Evolutionary conservation across 768 basidiomycete genomes (phyloP).

Genomic region (Suillus alpinus): DNA sequence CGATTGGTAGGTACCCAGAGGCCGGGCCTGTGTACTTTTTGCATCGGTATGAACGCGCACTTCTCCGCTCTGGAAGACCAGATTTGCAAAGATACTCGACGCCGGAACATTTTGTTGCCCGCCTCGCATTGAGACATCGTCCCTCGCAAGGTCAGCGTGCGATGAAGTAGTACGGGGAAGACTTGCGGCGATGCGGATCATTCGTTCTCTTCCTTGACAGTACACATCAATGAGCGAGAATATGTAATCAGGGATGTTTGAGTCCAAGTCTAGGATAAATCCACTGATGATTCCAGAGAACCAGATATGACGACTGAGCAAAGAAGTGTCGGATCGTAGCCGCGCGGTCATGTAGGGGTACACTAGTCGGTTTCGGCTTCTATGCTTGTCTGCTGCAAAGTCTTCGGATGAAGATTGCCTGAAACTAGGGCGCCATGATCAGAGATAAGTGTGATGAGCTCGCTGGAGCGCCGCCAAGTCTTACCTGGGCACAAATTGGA

Average conservation of each 20-base stretch:
- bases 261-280: slow-evolving; percentile 82
- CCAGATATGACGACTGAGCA: slow-evolving; percentile 51
- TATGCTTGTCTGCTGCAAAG: slow-evolving; percentile 68
- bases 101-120: slow-evolving; percentile 37
- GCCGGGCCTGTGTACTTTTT: slow-evolving; percentile 38
- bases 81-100: slow-evolving; percentile 59
- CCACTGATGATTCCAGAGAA: slow-evolving; percentile 74
- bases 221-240: slow-evolving; percentile 87
- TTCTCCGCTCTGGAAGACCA: slow-evolving; percentile 83
- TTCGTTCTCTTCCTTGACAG: slow-evolving; percentile 72
- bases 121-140: slow-evolving; percentile 12
- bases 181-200: slow-evolving; percentile 62
- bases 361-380: slow-evolving; percentile 65
- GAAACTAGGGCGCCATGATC: slow-evolving; percentile 49
- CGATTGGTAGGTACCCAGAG: slow-evolving; percentile 33
- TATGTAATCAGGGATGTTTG: slow-evolving; percentile 72
- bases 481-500: slow-evolving; percentile 83
- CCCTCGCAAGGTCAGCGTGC: slow-evolving; percentile 10
- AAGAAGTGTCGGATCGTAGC: slow-evolving; percentile 53
- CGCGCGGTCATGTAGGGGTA: slow-evolving; percentile 83
- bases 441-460: neutral
- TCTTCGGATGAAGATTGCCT: slow-evolving; percentile 68
- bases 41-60: slow-evolving; percentile 66
- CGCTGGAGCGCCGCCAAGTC: slow-evolving; percentile 14
- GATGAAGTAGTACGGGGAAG: slow-evolving; percentile 37